Percentiles rank a stretch among this genome's conserved stretches.
These are phyloP conservation scores for Aechmea fasciata DNA, from an alignment of 176 grass and related monocot genomes.

Conservation along the genomic window DNA sequence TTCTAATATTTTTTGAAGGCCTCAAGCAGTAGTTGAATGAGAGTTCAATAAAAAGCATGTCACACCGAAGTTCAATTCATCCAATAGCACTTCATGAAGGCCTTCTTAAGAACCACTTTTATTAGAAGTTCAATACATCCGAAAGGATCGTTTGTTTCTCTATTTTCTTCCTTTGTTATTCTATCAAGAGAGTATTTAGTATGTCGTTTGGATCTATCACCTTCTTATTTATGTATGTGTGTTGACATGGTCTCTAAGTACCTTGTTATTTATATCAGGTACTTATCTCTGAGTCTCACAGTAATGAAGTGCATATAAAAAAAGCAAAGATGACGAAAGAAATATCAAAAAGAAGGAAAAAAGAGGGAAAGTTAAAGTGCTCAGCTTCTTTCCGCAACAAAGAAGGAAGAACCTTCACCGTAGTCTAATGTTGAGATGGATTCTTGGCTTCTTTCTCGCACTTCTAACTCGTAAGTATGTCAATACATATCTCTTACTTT, in stretches of 20 bases:
- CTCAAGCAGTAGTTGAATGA: too few relatives aligned
- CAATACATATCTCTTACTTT: slow-evolving; percentile 5
- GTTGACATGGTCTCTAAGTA: not conserved
- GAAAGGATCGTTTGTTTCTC: too few relatives aligned
- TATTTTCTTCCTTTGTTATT: not conserved
- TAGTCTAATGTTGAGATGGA: slow-evolving; percentile 80
- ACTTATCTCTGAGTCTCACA: slow-evolving; percentile 52
- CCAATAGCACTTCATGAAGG: too few relatives aligned
- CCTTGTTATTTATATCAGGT: slow-evolving; percentile 34
- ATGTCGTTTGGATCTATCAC: too few relatives aligned
- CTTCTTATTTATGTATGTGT: not conserved
- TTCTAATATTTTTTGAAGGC: too few relatives aligned
- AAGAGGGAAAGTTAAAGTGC: slow-evolving; percentile 35
- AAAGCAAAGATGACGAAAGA: slow-evolving; percentile 49
- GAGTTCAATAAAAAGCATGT: too few relatives aligned
- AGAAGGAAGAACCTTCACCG: slow-evolving; percentile 28
- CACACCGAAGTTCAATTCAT: too few relatives aligned
- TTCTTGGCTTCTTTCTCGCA: slow-evolving; percentile 77
- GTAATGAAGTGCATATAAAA: slow-evolving; percentile 33
- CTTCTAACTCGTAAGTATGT: slow-evolving; percentile 68
- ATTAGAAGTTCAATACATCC: too few relatives aligned
- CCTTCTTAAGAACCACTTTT: too few relatives aligned
- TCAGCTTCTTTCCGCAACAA: slow-evolving; percentile 25
- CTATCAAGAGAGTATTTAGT: not conserved
- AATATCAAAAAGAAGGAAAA: slow-evolving; percentile 29